A percentile compares a stretch with the other conserved stretches of the same genome.
phyloP scores from a whole-genome alignment of 768 basidiomycete species.

The Pleurotus salmoneostramineus region DNA sequence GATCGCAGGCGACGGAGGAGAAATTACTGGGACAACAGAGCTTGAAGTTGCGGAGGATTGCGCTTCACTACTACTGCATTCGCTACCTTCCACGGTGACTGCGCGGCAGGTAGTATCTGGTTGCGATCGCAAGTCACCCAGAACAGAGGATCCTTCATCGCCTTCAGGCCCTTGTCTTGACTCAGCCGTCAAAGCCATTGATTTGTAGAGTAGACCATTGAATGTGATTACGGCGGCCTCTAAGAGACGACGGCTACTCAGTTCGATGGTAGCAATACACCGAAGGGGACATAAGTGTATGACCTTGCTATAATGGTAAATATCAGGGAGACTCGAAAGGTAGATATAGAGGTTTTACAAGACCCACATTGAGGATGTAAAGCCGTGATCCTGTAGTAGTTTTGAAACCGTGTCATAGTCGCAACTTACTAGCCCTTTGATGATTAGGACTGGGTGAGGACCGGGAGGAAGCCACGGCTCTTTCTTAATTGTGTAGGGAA shows the following conservation, averaged over 20 bases:
- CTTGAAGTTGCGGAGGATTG: too few species aligned
- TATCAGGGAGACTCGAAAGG: background rate
- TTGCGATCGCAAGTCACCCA: too few species aligned
- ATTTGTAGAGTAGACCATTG: background rate
- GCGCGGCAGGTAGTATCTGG: too few species aligned
- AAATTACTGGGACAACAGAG: too few species aligned
- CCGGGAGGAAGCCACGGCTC: background rate
- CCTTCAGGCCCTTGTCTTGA: background rate
- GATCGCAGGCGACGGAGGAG: too few species aligned
- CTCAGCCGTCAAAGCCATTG: background rate
- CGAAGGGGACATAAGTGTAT: background rate
- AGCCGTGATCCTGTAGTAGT: background rate
- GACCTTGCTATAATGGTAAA: background rate
- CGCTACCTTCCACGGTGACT: too few species aligned
- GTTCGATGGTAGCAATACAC: background rate
- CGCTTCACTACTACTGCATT: too few species aligned
- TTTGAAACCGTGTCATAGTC: slow-evolving; percentile 3
- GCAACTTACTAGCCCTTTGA: background rate
- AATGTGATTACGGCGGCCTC: slow-evolving; percentile 3
- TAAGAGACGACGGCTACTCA: background rate
- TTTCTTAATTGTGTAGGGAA: background rate
- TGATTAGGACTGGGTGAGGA: background rate
- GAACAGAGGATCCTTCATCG: too few species aligned
- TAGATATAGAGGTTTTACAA: background rate
- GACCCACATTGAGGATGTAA: background rate